Conservation (phyloP, 352 stramenopile genomes). For the Aphanomyces invadans region DNA sequence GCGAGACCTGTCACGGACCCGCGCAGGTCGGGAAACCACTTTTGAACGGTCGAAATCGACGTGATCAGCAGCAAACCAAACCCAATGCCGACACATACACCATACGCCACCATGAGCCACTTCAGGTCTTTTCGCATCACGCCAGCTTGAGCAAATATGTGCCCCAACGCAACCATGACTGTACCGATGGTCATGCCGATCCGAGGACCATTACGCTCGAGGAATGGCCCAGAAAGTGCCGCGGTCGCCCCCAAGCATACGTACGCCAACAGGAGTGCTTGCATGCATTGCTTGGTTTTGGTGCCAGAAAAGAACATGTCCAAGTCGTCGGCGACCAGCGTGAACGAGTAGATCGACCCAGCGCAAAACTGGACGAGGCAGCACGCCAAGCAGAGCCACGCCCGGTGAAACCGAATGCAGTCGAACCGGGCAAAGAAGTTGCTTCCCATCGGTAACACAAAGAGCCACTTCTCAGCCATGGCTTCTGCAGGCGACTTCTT, state of each 20-base stretch:
- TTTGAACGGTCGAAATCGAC: conserved; percentile 1
- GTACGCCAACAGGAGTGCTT: not conserved
- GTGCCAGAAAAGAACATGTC: conserved; percentile 2
- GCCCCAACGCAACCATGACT: not conserved
- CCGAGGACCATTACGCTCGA: conserved; percentile 12
- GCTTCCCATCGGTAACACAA: not conserved
- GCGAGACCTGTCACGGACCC: not conserved
- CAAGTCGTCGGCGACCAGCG: not conserved
- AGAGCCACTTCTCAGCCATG: not conserved
- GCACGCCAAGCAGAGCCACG: not conserved
- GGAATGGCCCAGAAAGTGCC: not conserved
- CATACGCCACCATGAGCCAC: conserved; percentile 10
- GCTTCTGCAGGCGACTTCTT: not conserved
- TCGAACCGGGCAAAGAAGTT: not conserved
- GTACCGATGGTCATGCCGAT: not conserved
- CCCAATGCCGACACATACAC: not conserved
- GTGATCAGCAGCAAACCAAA: conserved; percentile 7
- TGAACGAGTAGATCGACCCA: conserved; percentile 11
- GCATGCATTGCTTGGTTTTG: not conserved
- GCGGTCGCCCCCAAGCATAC: not conserved
- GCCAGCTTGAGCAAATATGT: conserved; percentile 7
- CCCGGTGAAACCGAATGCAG: not conserved
- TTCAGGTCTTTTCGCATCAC: not conserved
- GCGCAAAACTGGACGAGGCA: not conserved
- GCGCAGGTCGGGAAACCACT: conserved; percentile 16